A percentile compares a stretch with the other conserved stretches of the same genome.
These are phyloP conservation scores for Angomonas ambiguus DNA, from an alignment of 208 protist species.

Conservation along the genomic window DNA sequence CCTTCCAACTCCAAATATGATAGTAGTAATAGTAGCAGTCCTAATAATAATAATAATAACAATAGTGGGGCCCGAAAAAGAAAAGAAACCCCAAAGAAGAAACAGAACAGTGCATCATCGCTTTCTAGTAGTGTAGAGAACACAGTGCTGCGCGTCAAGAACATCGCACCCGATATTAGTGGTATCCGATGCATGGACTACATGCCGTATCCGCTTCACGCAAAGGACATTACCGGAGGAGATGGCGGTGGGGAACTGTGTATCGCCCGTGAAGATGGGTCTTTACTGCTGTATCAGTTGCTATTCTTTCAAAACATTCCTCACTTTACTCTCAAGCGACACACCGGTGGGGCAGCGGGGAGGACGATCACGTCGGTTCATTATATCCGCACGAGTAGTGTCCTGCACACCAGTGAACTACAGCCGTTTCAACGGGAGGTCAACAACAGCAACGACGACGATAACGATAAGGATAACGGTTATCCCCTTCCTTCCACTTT, in stretches of 20 bases:
- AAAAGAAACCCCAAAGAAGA: not conserved
- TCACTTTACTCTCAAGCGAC: constrained; percentile 70
- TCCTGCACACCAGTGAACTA: not conserved
- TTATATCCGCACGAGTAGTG: constrained; percentile 31
- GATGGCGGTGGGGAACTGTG: too few species aligned
- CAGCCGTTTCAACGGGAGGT: not conserved
- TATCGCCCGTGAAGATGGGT: constrained; percentile 81
- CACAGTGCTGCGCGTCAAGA: constrained; percentile 50
- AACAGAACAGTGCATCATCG: constrained; percentile 7
- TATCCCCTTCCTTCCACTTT: constrained; percentile 11
- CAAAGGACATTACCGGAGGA: constrained; percentile 21
- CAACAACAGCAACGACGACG: too few species aligned
- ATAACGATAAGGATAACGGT: not conserved
- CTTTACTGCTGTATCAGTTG: constrained; percentile 60
- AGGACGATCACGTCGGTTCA: constrained; percentile 66
- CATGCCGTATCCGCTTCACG: constrained; percentile 10
- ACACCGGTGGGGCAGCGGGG: constrained; percentile 60
- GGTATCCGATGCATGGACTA: constrained; percentile 63
- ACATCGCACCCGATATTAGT: constrained; percentile 80
- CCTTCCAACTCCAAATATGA: too few species aligned
- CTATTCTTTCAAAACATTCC: constrained; percentile 71
- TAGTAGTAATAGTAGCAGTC: not conserved
- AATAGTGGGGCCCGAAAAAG: constrained; percentile 1
- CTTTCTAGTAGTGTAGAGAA: constrained; percentile 17
- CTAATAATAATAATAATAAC: not conserved